These are phyloP conservation scores for Odontarrhena argentea DNA, from an alignment of 345 rosid genomes.

Conservation along the genomic window DNA sequence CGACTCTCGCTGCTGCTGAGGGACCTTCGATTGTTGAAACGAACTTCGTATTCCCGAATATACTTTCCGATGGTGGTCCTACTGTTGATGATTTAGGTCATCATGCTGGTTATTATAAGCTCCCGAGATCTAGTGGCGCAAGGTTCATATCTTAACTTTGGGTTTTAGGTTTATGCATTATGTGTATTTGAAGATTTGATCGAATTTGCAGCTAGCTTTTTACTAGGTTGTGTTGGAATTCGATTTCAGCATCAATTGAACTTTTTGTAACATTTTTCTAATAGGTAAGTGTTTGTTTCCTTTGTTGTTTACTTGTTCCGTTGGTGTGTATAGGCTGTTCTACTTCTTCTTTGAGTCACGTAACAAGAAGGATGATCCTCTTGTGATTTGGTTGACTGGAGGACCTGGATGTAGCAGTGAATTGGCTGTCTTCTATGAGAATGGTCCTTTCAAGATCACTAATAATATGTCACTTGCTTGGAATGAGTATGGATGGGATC, in stretches of 20 bases:
- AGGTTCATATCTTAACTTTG: constrained; percentile 48
- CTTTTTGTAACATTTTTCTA: background rate
- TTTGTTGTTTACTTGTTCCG: constrained; percentile 30
- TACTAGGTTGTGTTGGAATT: constrained; percentile 7
- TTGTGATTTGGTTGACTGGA: constrained; percentile 98
- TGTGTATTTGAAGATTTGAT: constrained; percentile 1
- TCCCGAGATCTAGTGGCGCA: constrained; percentile 72
- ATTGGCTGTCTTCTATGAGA: constrained; percentile 96
- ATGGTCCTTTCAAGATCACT: constrained; percentile 84
- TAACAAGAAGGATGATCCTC: constrained; percentile 66
- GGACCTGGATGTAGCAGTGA: constrained; percentile 99
- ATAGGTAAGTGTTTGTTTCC: background rate
- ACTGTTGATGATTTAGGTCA: constrained; percentile 79
- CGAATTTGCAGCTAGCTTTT: constrained; percentile 2
- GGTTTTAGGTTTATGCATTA: background rate
- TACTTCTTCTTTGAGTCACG: constrained; percentile 99
- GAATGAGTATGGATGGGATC: constrained; percentile 92
- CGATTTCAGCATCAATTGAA: constrained; percentile 3
- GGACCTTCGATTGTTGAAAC: constrained; percentile 62
- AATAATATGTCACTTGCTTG: constrained; percentile 86
- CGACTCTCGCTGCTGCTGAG: constrained; percentile 23
- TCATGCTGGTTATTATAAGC: constrained; percentile 91
- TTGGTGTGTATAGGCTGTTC: constrained; percentile 64
- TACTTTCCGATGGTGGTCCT: constrained; percentile 43
- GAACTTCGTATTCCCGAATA: constrained; percentile 63